A percentile compares a stretch with the other conserved stretches of the same genome.
Evolutionary conservation across 2,329 filamentous ascomycete species (phyloP).

Genomic region (Cercospora janseana): DNA sequence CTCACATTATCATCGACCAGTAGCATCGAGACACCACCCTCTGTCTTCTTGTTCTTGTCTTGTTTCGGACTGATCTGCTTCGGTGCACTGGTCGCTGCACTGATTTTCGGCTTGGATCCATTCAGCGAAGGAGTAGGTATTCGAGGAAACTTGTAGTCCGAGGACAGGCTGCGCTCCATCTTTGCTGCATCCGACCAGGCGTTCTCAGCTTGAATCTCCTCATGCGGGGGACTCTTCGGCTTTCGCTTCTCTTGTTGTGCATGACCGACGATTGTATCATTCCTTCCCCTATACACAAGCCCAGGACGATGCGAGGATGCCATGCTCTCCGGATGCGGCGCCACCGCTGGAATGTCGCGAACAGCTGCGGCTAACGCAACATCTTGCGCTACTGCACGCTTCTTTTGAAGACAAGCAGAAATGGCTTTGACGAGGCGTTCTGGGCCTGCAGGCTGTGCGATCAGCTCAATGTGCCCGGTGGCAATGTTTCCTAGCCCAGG

Average conservation of each 20-base stretch:
- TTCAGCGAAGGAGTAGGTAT: slow-evolving; percentile 26
- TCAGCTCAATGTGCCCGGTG: slow-evolving; percentile 27
- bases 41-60: slow-evolving; percentile 12
- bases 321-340: slow-evolving; percentile 10
- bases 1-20: slow-evolving; percentile 39
- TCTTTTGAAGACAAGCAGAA: slow-evolving; percentile 22
- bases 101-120: slow-evolving; percentile 17
- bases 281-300: slow-evolving; percentile 14
- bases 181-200: not conserved
- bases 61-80: slow-evolving; percentile 10
- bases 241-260: not conserved
- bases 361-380: slow-evolving; percentile 17
- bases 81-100: slow-evolving; percentile 7
- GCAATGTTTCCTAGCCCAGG: slow-evolving; percentile 24
- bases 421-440: slow-evolving; percentile 29
- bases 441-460: slow-evolving; percentile 30
- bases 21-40: slow-evolving; percentile 30
- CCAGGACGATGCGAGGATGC: not conserved
- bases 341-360: slow-evolving; percentile 16
- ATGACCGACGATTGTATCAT: slow-evolving; percentile 12
- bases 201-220: not conserved
- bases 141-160: slow-evolving; percentile 25
- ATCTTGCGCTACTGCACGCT: slow-evolving; percentile 4
- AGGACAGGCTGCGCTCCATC: slow-evolving; percentile 19
- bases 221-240: slow-evolving; percentile 5